Percentiles rank a stretch among this genome's conserved stretches.
phyloP scores from a whole-genome alignment of 306 rosid species.

The Biancaea sappan region DNA sequence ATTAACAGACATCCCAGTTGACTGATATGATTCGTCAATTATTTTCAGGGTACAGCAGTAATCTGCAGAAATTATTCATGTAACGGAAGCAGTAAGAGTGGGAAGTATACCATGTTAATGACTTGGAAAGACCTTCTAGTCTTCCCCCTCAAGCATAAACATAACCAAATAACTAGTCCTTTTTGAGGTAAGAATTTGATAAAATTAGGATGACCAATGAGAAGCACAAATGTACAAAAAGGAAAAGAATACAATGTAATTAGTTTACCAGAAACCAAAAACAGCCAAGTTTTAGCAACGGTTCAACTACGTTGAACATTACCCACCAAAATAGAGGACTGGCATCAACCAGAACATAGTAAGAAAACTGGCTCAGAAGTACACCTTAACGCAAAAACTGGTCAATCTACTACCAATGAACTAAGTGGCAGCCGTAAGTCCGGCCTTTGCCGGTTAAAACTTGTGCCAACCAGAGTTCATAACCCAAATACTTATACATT shows the following conservation, averaged over 20 bases:
- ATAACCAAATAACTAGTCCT: neutral
- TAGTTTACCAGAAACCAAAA: neutral
- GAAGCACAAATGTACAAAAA: neutral
- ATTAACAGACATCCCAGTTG: slow-evolving; percentile 47
- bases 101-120: neutral
- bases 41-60: slow-evolving; percentile 46
- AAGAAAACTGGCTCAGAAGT: slow-evolving; percentile 60
- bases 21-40: slow-evolving; percentile 51
- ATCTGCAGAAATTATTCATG: slow-evolving; percentile 56
- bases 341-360: neutral
- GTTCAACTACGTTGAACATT: neutral
- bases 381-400: slow-evolving; percentile 61
- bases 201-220: neutral
- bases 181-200: neutral
- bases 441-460: slow-evolving; percentile 76
- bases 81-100: slow-evolving; percentile 8
- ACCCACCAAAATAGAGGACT: neutral
- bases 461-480: neutral
- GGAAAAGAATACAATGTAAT: neutral
- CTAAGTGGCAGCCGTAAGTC: slow-evolving; percentile 74
- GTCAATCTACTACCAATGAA: slow-evolving; percentile 77
- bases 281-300: slow-evolving; percentile 13
- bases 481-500: neutral
- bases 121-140: neutral
- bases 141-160: neutral